phyloP scores from a whole-genome alignment of 1,284 basidiomycete species.

The Heterobasidion occidentale region DNA sequence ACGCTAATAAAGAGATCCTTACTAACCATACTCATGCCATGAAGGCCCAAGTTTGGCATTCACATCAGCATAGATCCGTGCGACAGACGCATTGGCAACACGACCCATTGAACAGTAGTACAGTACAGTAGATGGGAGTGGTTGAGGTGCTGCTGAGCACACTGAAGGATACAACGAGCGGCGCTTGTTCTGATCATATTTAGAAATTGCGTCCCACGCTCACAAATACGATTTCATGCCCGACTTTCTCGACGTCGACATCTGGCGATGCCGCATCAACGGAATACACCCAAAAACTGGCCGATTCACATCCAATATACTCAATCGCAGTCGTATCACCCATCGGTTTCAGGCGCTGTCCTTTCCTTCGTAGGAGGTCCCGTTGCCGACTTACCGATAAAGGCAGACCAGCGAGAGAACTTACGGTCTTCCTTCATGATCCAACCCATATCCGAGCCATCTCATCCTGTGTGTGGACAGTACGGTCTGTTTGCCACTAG shows the following conservation, averaged over 20 bases:
- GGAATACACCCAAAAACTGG: conserved; percentile 8
- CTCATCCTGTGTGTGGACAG: conserved; percentile 80
- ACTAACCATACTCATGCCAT: conserved; percentile 76
- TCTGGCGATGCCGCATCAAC: background rate
- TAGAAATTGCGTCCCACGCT: background rate
- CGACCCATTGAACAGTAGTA: conserved; percentile 42
- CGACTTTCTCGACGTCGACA: background rate
- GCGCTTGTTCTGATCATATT: background rate
- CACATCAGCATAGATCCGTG: conserved; percentile 70
- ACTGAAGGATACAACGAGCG: background rate
- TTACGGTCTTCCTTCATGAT: conserved; percentile 22
- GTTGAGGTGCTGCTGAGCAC: background rate
- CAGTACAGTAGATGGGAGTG: background rate
- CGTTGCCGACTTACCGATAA: background rate
- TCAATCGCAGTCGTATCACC: conserved; percentile 6
- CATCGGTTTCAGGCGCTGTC: conserved; percentile 24
- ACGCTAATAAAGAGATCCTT: conserved; percentile 12
- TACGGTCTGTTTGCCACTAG: conserved; percentile 72
- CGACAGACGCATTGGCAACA: conserved; percentile 60
- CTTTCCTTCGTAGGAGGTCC: conserved; percentile 21
- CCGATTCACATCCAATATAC: conserved; percentile 9
- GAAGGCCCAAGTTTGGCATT: conserved; percentile 65
- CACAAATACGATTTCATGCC: background rate
- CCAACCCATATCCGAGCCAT: conserved; percentile 31
- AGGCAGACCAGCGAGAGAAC: background rate